phyloP scores from a whole-genome alignment of 2,329 filamentous ascomycete genomes.

The Aurifilum marmelostoma region DNA sequence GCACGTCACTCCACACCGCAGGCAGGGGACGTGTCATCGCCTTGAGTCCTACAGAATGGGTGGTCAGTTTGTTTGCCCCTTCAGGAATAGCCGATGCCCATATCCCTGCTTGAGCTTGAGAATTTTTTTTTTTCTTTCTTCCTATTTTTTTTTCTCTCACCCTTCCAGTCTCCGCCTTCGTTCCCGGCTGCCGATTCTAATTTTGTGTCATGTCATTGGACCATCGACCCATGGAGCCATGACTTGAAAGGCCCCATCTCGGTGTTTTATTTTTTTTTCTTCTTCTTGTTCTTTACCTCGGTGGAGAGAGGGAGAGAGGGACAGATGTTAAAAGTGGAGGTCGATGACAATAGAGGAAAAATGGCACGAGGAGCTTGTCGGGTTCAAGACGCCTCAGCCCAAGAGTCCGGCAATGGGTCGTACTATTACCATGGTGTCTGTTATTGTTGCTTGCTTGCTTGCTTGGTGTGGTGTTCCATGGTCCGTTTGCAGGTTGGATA shows the following conservation, averaged over 20 bases:
- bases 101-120: conserved; percentile 7
- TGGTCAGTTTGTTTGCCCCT: neutral
- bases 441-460: neutral
- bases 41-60: neutral
- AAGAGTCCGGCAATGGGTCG: neutral
- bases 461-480: neutral
- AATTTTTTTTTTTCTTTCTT: conserved; percentile 5
- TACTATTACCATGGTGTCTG: neutral
- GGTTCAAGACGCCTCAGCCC: neutral
- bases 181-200: conserved; percentile 1
- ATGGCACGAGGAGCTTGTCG: neutral
- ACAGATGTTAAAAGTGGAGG: neutral
- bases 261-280: neutral
- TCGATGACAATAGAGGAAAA: neutral
- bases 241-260: conserved; percentile 2
- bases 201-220: conserved; percentile 5
- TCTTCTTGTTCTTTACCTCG: neutral
- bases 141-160: conserved; percentile 1
- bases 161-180: neutral
- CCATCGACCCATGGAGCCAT: neutral
- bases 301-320: neutral
- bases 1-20: conserved; percentile 8
- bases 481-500: conserved; percentile 9
- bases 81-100: conserved; percentile 16
- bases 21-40: conserved; percentile 5